Conservation (phyloP, 1,139 yeast genomes). For the Saccharomyces hybrid region DNA sequence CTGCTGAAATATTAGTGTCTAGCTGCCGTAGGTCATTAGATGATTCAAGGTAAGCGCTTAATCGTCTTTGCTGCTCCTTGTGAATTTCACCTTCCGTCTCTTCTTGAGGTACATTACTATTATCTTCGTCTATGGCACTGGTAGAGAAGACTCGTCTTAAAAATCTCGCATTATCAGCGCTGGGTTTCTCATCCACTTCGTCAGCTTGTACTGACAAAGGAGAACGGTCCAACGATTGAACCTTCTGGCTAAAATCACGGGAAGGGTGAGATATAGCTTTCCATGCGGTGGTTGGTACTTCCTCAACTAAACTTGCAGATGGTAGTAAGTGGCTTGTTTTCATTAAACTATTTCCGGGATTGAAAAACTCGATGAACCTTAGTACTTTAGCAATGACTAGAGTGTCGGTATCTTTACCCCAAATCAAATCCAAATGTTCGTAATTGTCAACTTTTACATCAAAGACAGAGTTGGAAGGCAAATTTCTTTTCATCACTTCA, state of each 20-base stretch:
- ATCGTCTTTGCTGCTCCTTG: slow-evolving; percentile 2
- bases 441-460: slow-evolving; percentile 35
- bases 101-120: background rate
- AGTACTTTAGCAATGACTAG: slow-evolving; percentile 49
- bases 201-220: background rate
- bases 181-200: background rate
- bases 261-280: background rate
- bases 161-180: background rate
- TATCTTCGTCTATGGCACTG: background rate
- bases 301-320: background rate
- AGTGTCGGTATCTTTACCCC: slow-evolving; percentile 67
- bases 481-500: slow-evolving; percentile 47
- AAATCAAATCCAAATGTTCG: slow-evolving; percentile 82
- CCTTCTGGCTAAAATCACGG: background rate
- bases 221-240: background rate
- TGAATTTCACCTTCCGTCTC: background rate
- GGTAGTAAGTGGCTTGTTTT: background rate
- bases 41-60: slow-evolving; percentile 4
- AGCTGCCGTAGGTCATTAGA: slow-evolving; percentile 1
- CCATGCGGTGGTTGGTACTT: background rate
- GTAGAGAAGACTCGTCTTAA: background rate
- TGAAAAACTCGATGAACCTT: slow-evolving; percentile 28
- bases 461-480: slow-evolving; percentile 30
- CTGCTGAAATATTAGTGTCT: slow-evolving; percentile 2
- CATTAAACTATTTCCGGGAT: background rate